phyloP scores from a whole-genome alignment of 495 filamentous ascomycete genomes.

The Neurospora hispaniola region DNA sequence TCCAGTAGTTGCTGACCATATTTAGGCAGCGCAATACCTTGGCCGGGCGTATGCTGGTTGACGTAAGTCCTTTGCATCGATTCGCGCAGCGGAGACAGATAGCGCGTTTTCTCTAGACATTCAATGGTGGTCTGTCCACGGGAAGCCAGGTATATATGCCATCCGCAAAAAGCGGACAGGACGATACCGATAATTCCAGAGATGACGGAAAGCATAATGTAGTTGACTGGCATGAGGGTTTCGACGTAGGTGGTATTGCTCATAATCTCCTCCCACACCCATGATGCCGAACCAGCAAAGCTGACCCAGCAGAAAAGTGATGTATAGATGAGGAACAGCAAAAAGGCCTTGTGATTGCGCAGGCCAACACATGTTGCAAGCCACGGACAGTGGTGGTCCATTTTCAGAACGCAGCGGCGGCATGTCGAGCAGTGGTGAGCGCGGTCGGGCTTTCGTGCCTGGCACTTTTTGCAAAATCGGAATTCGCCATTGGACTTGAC shows the following conservation, averaged over 20 bases:
- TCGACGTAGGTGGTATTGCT: constrained; percentile 49
- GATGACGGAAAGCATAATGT: constrained; percentile 74
- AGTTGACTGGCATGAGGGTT: constrained; percentile 76
- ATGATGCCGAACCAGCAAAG: constrained; percentile 59
- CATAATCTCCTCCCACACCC: constrained; percentile 75
- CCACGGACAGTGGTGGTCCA: constrained; percentile 99
- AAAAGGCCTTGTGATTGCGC: constrained; percentile 88
- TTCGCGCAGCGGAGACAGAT: constrained; percentile 67
- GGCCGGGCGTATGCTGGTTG: constrained; percentile 38
- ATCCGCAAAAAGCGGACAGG: constrained; percentile 77
- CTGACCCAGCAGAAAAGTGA: constrained; percentile 75
- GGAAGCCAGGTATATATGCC: constrained; percentile 78
- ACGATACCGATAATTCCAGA: constrained; percentile 87
- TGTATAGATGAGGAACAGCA: constrained; percentile 89
- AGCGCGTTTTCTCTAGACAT: constrained; percentile 85
- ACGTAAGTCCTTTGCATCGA: constrained; percentile 51
- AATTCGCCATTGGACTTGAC: constrained; percentile 80
- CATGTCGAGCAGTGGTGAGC: constrained; percentile 95
- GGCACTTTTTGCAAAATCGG: constrained; percentile 95
- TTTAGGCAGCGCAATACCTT: constrained; percentile 41
- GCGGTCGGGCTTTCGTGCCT: constrained; percentile 85
- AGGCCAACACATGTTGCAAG: constrained; percentile 91
- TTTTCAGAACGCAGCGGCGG: constrained; percentile 87
- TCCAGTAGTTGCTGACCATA: constrained; percentile 70
- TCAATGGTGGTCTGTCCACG: constrained; percentile 88